Conservation (phyloP, 2,329 filamentous ascomycete species). For the Alternaria tenuissima region DNA sequence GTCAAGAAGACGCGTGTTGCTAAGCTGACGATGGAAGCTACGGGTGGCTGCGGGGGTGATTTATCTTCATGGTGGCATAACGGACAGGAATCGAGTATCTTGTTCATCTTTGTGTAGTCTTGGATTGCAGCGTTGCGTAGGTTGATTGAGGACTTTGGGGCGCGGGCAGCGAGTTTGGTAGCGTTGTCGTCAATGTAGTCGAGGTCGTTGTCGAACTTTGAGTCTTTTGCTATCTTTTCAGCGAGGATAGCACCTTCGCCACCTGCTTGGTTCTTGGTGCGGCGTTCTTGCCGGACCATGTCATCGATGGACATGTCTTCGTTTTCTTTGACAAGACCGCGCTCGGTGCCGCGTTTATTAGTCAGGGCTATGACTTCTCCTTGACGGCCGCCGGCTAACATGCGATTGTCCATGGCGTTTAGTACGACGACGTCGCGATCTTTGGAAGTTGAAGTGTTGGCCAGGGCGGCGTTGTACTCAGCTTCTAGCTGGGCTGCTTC, state of each 20-base stretch:
- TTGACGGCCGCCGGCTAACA: constrained; percentile 78
- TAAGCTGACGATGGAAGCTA: constrained; percentile 86
- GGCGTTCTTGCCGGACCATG: constrained; percentile 93
- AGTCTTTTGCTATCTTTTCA: constrained; percentile 92
- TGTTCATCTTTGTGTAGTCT: constrained; percentile 90
- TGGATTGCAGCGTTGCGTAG: constrained; percentile 86
- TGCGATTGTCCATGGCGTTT: constrained; percentile 86
- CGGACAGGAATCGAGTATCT: constrained; percentile 84
- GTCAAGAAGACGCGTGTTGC: constrained; percentile 88
- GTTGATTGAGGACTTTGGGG: constrained; percentile 87
- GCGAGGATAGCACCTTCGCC: constrained; percentile 85
- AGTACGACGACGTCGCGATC: constrained; percentile 79
- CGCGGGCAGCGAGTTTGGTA: constrained; percentile 82
- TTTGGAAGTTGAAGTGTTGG: constrained; percentile 64
- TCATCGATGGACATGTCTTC: constrained; percentile 96
- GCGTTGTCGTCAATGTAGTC: constrained; percentile 99
- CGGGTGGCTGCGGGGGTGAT: constrained; percentile 68
- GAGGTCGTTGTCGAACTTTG: constrained; percentile 87
- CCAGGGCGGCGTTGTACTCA: constrained; percentile 80
- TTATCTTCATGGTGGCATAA: constrained; percentile 93
- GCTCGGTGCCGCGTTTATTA: constrained; percentile 82
- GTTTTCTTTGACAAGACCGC: constrained; percentile 86
- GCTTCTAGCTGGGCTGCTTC: constrained; percentile 80
- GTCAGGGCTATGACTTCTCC: constrained; percentile 80
- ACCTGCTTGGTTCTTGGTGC: constrained; percentile 78